Evolutionary conservation across 345 rosid species (phyloP).

Genomic region (sweet orange (Citrus sinensis)): DVS_A1.0 CM039166.1:25450001-25450500

Average conservation of each 20-base stretch:
- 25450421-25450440: not conserved
- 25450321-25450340: too few relatives aligned
- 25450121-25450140: too few relatives aligned
- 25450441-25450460: not conserved
- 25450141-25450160: not conserved
- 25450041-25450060: not conserved
- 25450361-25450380: not conserved
- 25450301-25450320: not conserved
- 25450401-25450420: not conserved
- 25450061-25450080: not conserved
- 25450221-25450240: not conserved
- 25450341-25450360: not conserved
- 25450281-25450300: not conserved
- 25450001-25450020: too few relatives aligned
- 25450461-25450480: not conserved
- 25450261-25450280: not conserved
- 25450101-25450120: not conserved
- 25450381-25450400: slow-evolving; percentile 4
- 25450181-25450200: not conserved
- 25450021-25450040: not conserved
- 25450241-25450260: not conserved
- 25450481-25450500: not conserved
- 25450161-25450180: not conserved
- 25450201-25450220: not conserved
- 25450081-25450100: not conserved